phyloP scores from a whole-genome alignment of 2,329 filamentous ascomycete genomes.

The Alternaria alternata region DNA sequence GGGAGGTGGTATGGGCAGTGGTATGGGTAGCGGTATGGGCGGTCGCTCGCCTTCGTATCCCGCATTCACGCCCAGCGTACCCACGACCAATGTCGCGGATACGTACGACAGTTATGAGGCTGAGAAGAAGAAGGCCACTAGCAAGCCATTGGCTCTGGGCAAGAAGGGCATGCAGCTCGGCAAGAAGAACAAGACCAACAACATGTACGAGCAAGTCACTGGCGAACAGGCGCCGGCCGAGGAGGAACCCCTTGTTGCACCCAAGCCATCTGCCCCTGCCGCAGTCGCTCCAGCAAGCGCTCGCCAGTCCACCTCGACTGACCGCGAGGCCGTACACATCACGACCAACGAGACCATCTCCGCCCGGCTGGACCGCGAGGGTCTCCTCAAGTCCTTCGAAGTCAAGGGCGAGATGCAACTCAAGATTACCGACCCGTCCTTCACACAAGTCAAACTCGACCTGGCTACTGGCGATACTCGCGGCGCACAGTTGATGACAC shows the following conservation, averaged over 20 bases:
- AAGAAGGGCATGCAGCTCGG: constrained; percentile 99
- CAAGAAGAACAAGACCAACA: constrained; percentile 97
- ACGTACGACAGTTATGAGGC: constrained; percentile 95
- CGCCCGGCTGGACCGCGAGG: constrained; percentile 87
- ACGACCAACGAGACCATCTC: constrained; percentile 90
- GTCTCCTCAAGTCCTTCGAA: constrained; percentile 82
- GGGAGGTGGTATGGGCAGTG: constrained; percentile 40
- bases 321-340: constrained; percentile 86
- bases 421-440: constrained; percentile 83
- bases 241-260: constrained; percentile 77
- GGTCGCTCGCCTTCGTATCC: constrained; percentile 83
- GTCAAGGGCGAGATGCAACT: constrained; percentile 93
- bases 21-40: constrained; percentile 58
- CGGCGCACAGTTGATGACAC: constrained; percentile 90
- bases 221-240: constrained; percentile 84
- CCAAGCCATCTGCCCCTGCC: constrained; percentile 60
- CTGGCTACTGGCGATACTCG: constrained; percentile 78
- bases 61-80: constrained; percentile 82
- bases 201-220: constrained; percentile 95
- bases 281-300: constrained; percentile 63
- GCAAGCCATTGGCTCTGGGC: constrained; percentile 79
- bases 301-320: constrained; percentile 70
- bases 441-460: constrained; percentile 91
- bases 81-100: constrained; percentile 73
- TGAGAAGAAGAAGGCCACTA: constrained; percentile 91